These are phyloP conservation scores for Macadamia integrifolia DNA, from an alignment of 164 flowering plant genomes.

Conservation along the genomic window DNA sequence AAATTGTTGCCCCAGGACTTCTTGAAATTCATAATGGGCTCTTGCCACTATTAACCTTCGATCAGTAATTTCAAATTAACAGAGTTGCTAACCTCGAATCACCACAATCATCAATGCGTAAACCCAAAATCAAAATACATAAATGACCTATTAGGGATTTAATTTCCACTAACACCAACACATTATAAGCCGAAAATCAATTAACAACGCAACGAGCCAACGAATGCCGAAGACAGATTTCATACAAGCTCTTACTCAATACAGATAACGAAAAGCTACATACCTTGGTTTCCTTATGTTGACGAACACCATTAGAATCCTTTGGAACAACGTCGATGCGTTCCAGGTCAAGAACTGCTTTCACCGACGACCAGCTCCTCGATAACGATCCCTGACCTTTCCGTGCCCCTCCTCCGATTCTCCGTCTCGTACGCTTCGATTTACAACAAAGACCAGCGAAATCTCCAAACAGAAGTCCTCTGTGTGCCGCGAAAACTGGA, in stretches of 20 bases:
- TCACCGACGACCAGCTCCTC: constrained; percentile 17
- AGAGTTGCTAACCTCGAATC: neutral
- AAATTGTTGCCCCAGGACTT: neutral
- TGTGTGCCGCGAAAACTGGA: constrained; percentile 19
- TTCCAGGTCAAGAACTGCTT: constrained; percentile 50
- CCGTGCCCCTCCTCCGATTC: constrained; percentile 17
- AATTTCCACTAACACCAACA: neutral
- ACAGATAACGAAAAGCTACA: neutral
- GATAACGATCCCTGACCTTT: constrained; percentile 5
- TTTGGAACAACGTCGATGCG: constrained; percentile 13
- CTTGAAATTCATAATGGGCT: neutral
- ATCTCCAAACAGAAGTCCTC: constrained; percentile 37
- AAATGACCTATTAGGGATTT: neutral
- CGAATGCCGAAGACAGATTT: neutral
- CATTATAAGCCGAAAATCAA: neutral
- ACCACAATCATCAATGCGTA: neutral
- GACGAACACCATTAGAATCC: constrained; percentile 4
- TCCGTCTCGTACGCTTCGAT: constrained; percentile 28
- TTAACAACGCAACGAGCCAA: neutral
- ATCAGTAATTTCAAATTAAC: neutral
- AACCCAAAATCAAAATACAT: neutral
- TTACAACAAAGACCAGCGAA: constrained; percentile 34
- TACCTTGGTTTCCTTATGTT: constrained; percentile 29
- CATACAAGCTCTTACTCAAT: neutral
- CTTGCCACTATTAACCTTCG: neutral